These are phyloP conservation scores for Aureobasidium sp. DNA, from an alignment of 2,329 filamentous ascomycete species.

Conservation along the genomic window DNA sequence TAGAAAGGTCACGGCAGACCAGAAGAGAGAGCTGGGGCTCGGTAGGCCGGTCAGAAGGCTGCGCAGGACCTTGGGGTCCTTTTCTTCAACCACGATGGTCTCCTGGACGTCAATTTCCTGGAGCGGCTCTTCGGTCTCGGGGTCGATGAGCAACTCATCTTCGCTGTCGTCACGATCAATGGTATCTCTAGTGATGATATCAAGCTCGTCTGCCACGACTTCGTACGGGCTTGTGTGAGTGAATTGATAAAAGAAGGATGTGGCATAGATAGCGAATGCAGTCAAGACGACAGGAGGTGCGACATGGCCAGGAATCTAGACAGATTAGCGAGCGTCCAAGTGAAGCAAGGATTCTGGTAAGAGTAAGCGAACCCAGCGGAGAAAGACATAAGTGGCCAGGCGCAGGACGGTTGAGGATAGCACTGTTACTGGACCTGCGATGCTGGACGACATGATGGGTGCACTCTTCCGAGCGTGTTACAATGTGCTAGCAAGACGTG, in stretches of 20 bases:
- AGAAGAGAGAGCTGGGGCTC: constrained; percentile 56
- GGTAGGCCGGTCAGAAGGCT: constrained; percentile 70
- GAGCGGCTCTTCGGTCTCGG: constrained; percentile 28
- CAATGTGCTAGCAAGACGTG: not conserved
- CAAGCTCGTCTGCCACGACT: constrained; percentile 26
- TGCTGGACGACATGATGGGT: constrained; percentile 1
- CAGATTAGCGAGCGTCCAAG: not conserved
- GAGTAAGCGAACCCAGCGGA: constrained; percentile 26
- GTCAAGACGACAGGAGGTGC: constrained; percentile 28
- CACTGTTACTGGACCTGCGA: constrained; percentile 14
- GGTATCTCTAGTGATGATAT: constrained; percentile 32
- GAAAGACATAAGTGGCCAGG: constrained; percentile 25
- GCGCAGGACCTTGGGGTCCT: constrained; percentile 47
- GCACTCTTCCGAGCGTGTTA: not conserved
- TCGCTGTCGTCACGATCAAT: constrained; percentile 26
- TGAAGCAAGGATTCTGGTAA: constrained; percentile 13
- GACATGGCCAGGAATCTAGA: constrained; percentile 29
- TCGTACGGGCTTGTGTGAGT: constrained; percentile 24
- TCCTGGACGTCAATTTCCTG: constrained; percentile 53
- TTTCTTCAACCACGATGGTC: constrained; percentile 50
- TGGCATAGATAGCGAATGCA: constrained; percentile 37
- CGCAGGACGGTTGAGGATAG: constrained; percentile 22
- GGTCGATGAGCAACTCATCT: constrained; percentile 27
- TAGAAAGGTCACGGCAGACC: constrained; percentile 56
- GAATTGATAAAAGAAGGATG: constrained; percentile 28